These are phyloP conservation scores for Skeletonema costatum DNA, from an alignment of 108 stramenopile species.

Conservation along the genomic window DNA sequence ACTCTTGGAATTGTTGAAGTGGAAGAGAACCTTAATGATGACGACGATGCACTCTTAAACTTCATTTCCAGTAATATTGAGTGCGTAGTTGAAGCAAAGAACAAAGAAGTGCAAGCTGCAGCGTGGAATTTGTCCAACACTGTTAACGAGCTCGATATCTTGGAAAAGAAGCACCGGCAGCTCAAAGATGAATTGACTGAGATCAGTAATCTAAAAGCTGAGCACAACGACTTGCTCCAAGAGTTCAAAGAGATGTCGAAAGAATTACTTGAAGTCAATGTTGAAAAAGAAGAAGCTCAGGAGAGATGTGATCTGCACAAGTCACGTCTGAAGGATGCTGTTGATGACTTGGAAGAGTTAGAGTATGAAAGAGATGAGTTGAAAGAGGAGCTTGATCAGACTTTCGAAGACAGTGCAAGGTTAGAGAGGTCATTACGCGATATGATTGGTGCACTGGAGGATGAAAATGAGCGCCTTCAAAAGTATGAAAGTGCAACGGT, in stretches of 20 bases:
- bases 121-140: conserved; percentile 28
- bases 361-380: conserved; percentile 39
- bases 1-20: neutral
- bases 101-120: conserved; percentile 13
- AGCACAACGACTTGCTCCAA: conserved; percentile 33
- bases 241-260: conserved; percentile 2
- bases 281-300: conserved; percentile 19
- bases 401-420: conserved; percentile 1
- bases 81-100: conserved; percentile 9
- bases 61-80: neutral
- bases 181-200: conserved; percentile 27
- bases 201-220: conserved; percentile 14
- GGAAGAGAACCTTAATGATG: neutral
- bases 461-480: conserved; percentile 31
- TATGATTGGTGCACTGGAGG: conserved; percentile 31
- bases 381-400: conserved; percentile 12
- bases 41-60: neutral
- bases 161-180: conserved; percentile 32
- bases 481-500: conserved; percentile 19
- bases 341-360: conserved; percentile 44
- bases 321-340: conserved; percentile 37
- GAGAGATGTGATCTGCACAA: conserved; percentile 39
- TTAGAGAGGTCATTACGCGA: conserved; percentile 21
- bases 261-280: conserved; percentile 1
- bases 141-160: conserved; percentile 14